Conservation (phyloP, 257 asterid species). For the Coffea eugenioides region DNA sequence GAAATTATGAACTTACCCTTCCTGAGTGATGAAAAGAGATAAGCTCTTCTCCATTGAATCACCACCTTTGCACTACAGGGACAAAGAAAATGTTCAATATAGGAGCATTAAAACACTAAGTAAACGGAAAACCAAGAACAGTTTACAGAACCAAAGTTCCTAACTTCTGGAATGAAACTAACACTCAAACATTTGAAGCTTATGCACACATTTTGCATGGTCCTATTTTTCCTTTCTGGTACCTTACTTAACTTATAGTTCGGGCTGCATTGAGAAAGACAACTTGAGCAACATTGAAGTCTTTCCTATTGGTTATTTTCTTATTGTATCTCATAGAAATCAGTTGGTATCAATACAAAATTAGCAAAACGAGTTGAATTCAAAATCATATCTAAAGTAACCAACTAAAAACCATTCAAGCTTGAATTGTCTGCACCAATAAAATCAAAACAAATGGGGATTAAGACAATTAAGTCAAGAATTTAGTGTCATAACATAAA, state of each 20-base stretch:
- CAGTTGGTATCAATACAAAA: background rate
- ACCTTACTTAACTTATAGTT: background rate
- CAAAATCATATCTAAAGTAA: background rate
- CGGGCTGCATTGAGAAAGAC: background rate
- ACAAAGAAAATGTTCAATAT: background rate
- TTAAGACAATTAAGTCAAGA: background rate
- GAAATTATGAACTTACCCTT: conserved; percentile 54
- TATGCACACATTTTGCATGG: background rate
- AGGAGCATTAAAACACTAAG: background rate
- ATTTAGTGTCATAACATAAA: background rate
- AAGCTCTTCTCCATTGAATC: conserved; percentile 65
- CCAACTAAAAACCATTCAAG: background rate
- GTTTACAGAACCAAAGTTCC: background rate
- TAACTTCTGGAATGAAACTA: background rate
- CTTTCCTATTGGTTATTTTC: background rate
- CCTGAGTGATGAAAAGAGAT: conserved; percentile 49
- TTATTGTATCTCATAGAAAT: background rate
- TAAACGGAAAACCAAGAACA: background rate
- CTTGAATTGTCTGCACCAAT: background rate
- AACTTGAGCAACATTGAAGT: background rate
- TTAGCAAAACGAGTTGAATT: background rate
- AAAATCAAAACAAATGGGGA: background rate
- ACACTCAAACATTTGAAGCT: background rate
- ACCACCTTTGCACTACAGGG: conserved; percentile 76
- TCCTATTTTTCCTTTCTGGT: background rate